Evolutionary conservation across 1,284 basidiomycete species (phyloP), one percentile per base, ranked within the genome.

Genomic region (Heterobasidion parviporum): DNA sequence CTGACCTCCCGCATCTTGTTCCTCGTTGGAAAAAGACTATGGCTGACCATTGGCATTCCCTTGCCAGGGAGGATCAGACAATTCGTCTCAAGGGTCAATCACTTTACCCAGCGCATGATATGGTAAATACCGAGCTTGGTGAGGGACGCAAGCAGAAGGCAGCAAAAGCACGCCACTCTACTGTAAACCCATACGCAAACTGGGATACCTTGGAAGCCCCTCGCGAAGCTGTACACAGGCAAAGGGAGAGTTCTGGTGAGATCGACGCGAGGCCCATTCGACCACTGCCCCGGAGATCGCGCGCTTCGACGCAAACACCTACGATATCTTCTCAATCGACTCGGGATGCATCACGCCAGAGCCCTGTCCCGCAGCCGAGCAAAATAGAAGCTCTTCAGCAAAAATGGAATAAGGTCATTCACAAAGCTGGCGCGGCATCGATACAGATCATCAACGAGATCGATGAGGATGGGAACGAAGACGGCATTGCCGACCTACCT

Each of bases 391-490:
- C 20, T 26, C 32, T 79, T 20, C 66, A 72, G 41, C 60, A 63
- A 3, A 54, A 67, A 47, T 83, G 81, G 81, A 72, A 71, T 36
- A 61, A 58, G 32, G 60, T 66, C 10, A 75, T 77, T 14, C 59
- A 56, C 50, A 62, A 63, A 14, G 64, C 61, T 5, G 65, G 65
- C 20, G 80, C 81, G 7, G 78, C 76, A 4, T 54, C 66, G 1
- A 70, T 86, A 8, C 70, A 64, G 1, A 72, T 86, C 57, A 68
- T 73, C 14, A 79, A 79, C 51, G 69, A 74, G 2, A 65, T 82
- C 6, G 72, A 78, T 58, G 72, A 74, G 6, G 76, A 82, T 38
- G 65, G 81, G 6, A 72, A 78, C 58, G 72, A 74, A 7, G 76
- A 82, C 36, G 68, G 72, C 14, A 59, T 78, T 1, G 82, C 82